Base-by-base conservation (phyloP, 2,329 filamentous ascomycete species). In the Fusarium sp. region DNA sequence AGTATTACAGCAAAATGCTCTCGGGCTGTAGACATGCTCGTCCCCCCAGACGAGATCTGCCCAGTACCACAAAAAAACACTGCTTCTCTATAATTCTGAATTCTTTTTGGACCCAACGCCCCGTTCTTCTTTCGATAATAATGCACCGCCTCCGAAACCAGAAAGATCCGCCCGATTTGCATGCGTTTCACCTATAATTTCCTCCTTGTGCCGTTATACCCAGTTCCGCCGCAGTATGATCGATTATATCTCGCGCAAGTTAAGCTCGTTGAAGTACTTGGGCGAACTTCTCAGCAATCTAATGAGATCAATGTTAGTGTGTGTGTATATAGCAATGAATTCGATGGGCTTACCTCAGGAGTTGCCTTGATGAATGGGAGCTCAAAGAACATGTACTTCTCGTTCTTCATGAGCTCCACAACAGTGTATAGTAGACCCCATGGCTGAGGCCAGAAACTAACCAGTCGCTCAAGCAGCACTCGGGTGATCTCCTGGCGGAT, bases 351-450 rank as follows among this genome's bases (percentile, higher is more conserved):
- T 82, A 96, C 93, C 82, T 97, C 93, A 65, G 93, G 93, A 68
- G 90, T 87, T 66, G 89, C 86, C 81, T 97, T 96, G 78, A 98
- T 91, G 71, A 96, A 97, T 25, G 92, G 91, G 67, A 97, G 83
- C 46, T 95, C 91, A 81, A 96, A 98, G 82, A 99, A 96, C 72
- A 88, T 88, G 76, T 94, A 96, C 73, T 88, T 91, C 50, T 91
- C 89, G 74, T 96, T 97, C 82, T 96, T 96, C 67, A 96, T 83
- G 54, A 99, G 84, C 79, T 98, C 95, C 63, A 95, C 80, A 60
- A 96, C 85, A 32, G 93, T 94, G 62, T 93, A 89, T 74, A 97
- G 89, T 39, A 99, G 80, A 11, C 96, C 96, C 94, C 94, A 98
- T 15, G 96, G 94, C 75, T 98, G 94, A 48, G 94, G 94, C 79